Evolutionary conservation across 225 moss, liverwort and hornwort species (phyloP), one percentile per base, ranked within the genome.

Genomic region (Pseudisothecium myosuroides): DNA sequence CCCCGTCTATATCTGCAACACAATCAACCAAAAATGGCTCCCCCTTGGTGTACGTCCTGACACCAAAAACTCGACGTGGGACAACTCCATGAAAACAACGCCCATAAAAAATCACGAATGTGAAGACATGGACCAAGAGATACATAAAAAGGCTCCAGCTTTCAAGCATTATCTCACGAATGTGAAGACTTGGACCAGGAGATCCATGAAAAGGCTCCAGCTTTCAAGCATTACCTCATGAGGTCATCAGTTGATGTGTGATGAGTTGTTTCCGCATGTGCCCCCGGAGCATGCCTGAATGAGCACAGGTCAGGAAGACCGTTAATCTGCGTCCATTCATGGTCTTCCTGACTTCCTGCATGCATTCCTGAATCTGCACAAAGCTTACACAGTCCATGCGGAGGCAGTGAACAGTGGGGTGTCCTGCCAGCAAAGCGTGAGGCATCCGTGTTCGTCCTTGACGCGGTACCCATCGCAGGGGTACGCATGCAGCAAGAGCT

Each of bases 401-500:
- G 97, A 97, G 47, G 95, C 97, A 5, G 97, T 83, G 80, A 92
- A 96, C 10, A 96, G 92, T 13, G 97, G 97, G 47, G 97, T 97
- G 66, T 94, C 95, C 91, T 97, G 95, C 97, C 97, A 97, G 87
- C 96, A 96, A 47, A 97, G 93, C 43, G 96, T 96, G 68, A 97
- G 95, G 89, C 97, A 96, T 67, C 95, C 97, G 49, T 89, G 89
- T 45, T 95, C 93, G 41, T 96, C 97, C 88, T 93, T 91, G 56
- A 97, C 82, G 23, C 94, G 91, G 86, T 97, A 97, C 16, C 97
- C 95, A 6, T 95, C 93, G 76, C 95, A 95, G 80, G 91, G 91
- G 80, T 93, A 95, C 47, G 91, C 94, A 37, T 89, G 90, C 63
- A 97, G 90, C 19, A 97, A 91, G 82, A 91, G 93, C 88, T 94